Evolutionary conservation across 2,329 filamentous ascomycete species (phyloP).

Genomic region (Diaporthe nobilis): DNA sequence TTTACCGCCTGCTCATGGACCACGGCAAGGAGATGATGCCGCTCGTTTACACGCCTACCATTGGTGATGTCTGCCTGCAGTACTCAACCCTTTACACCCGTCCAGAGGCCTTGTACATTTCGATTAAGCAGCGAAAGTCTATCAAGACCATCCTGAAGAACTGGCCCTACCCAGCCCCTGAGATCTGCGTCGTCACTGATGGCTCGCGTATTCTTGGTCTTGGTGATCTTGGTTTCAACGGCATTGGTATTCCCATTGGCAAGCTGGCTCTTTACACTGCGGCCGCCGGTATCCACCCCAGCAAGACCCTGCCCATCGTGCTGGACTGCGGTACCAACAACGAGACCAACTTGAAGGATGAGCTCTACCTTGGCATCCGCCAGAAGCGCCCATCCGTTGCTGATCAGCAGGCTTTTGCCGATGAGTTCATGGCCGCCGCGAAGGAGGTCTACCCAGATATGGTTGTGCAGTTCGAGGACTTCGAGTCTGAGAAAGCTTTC

Average conservation of each 20-base stretch:
- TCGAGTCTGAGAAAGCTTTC: slow-evolving; percentile 94
- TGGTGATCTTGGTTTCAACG: slow-evolving; percentile 95
- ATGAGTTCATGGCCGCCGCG: slow-evolving; percentile 95
- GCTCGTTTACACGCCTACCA: slow-evolving; percentile 88
- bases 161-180: slow-evolving; percentile 90
- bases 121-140: slow-evolving; percentile 92
- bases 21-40: slow-evolving; percentile 85
- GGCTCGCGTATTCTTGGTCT: slow-evolving; percentile 93
- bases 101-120: slow-evolving; percentile 96
- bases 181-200: slow-evolving; percentile 97
- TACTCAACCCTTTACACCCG: slow-evolving; percentile 97
- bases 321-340: slow-evolving; percentile 78
- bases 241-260: slow-evolving; percentile 96
- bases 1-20: slow-evolving; percentile 85
- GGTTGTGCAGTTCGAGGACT: slow-evolving; percentile 96
- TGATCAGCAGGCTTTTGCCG: slow-evolving; percentile 92
- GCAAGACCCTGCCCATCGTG: slow-evolving; percentile 82
- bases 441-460: slow-evolving; percentile 78
- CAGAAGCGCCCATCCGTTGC: slow-evolving; percentile 83
- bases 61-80: slow-evolving; percentile 95
- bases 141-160: slow-evolving; percentile 91
- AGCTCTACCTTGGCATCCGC: slow-evolving; percentile 90
- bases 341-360: slow-evolving; percentile 75
- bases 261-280: slow-evolving; percentile 96
- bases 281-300: slow-evolving; percentile 93